A percentile compares a stretch with the other conserved stretches of the same genome.
phyloP scores from a whole-genome alignment of 2,329 filamentous ascomycete genomes.

The Cercospora sp. region DNA sequence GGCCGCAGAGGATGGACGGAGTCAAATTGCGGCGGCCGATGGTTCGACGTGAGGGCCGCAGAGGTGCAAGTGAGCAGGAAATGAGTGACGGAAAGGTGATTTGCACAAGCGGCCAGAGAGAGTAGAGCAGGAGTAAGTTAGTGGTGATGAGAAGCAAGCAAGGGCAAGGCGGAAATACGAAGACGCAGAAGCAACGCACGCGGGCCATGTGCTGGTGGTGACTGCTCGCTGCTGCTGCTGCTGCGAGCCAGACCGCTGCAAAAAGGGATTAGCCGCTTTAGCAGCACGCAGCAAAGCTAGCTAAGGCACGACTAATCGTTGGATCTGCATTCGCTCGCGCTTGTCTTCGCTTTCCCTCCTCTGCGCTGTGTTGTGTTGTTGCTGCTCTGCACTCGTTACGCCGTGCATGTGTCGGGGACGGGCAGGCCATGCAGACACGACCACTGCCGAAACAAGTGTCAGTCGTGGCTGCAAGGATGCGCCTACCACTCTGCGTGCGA shows the following conservation, averaged over 20 bases:
- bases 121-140: not conserved
- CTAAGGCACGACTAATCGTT: not conserved
- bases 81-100: conserved; percentile 8
- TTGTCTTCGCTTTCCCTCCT: not conserved
- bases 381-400: not conserved
- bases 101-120: not conserved
- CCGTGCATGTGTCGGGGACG: conserved; percentile 7
- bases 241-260: not conserved
- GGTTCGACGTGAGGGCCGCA: conserved; percentile 1
- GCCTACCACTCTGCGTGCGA: not conserved
- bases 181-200: not conserved
- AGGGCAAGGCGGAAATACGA: not conserved
- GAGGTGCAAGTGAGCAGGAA: conserved; percentile 4
- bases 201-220: not conserved
- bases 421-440: not conserved
- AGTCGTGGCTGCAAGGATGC: not conserved
- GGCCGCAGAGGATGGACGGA: not conserved
- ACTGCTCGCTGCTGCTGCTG: not conserved
- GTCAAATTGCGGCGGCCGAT: conserved; percentile 7
- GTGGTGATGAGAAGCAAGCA: not conserved
- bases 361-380: not conserved
- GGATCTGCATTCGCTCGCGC: not conserved
- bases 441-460: not conserved
- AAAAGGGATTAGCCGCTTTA: not conserved
- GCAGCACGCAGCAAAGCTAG: not conserved